Percentiles rank a stretch among this genome's conserved stretches.
Evolutionary conservation across 2,329 filamentous ascomycete genomes (phyloP).

Genomic region (Colletotrichum sp.): DNA sequence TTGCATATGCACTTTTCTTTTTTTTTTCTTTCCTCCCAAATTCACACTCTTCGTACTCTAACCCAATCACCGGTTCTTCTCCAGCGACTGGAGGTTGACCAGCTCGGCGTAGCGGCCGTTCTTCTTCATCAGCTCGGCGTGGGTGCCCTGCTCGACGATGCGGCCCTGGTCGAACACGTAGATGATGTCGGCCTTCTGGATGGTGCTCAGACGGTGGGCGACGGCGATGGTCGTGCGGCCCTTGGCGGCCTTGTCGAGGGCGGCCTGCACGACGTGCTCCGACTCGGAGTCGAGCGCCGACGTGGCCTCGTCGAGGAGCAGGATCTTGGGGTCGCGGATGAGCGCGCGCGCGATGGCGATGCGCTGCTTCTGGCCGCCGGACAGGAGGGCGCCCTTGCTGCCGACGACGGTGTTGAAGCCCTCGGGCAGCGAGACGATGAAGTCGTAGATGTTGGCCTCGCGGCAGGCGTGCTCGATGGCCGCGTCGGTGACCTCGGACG

Average conservation of each 20-base stretch:
- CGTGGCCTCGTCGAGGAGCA: constrained; percentile 84
- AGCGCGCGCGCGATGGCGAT: constrained; percentile 92
- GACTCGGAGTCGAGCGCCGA: constrained; percentile 77
- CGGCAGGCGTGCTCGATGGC: constrained; percentile 80
- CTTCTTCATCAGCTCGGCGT: constrained; percentile 72
- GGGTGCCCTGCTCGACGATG: constrained; percentile 85
- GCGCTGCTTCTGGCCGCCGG: constrained; percentile 93
- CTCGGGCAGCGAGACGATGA: constrained; percentile 84
- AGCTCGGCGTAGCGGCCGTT: constrained; percentile 79
- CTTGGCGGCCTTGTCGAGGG: constrained; percentile 81
- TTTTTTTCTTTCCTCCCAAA: neutral
- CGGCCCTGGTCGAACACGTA: constrained; percentile 94
- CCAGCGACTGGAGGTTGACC: constrained; percentile 80
- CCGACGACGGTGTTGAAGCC: constrained; percentile 88
- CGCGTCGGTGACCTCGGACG: constrained; percentile 71
- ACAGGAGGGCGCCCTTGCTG: constrained; percentile 83
- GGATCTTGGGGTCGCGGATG: constrained; percentile 86
- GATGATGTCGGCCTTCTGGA: constrained; percentile 93
- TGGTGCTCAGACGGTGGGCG: constrained; percentile 88
- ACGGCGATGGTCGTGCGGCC: constrained; percentile 93
- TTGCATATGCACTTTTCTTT: neutral
- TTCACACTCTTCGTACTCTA: neutral
- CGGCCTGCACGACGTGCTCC: constrained; percentile 81
- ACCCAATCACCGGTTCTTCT: constrained; percentile 50
- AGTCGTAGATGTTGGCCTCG: constrained; percentile 92